Percentiles rank a stretch among this genome's conserved stretches.
These are phyloP conservation scores for Plantago lanceolata DNA, from an alignment of 305 asterid genomes.

Conservation along the genomic window DNA sequence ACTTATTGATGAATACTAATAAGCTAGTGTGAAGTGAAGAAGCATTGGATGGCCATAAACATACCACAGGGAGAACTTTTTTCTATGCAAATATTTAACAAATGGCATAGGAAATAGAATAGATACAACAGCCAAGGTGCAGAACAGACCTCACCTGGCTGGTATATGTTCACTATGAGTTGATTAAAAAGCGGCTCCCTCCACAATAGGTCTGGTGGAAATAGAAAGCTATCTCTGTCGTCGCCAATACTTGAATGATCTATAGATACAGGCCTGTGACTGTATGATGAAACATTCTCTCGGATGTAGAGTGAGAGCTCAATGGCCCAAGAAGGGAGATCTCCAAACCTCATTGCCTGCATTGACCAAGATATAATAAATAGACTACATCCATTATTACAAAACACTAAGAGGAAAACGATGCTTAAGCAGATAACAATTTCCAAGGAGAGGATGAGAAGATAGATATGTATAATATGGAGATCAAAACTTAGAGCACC, in stretches of 20 bases:
- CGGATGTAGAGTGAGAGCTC: constrained; percentile 52
- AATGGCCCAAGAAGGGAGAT: constrained; percentile 83
- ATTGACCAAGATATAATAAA: neutral
- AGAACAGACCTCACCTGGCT: constrained; percentile 86
- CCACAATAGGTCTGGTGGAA: constrained; percentile 59
- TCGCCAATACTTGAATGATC: constrained; percentile 17
- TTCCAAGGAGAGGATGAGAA: neutral
- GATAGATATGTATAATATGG: neutral
- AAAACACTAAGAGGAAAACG: neutral
- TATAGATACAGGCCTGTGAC: constrained; percentile 24
- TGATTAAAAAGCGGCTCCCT: constrained; percentile 85
- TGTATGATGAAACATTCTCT: constrained; percentile 35
- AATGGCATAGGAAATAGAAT: neutral
- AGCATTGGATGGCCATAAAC: no score
- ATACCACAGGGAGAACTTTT: no score
- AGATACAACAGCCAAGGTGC: neutral
- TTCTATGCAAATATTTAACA: neutral
- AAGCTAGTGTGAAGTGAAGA: no score
- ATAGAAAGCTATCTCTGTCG: constrained; percentile 24
- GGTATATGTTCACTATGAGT: constrained; percentile 70
- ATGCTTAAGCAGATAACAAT: neutral
- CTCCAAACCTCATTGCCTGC: constrained; percentile 94
- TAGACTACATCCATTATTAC: neutral
- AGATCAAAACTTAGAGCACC: neutral
- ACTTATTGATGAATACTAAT: no score